A percentile compares a stretch with the other conserved stretches of the same genome.
phyloP scores from a whole-genome alignment of 345 rosid genomes.

The Jatropha curcas region DNA sequence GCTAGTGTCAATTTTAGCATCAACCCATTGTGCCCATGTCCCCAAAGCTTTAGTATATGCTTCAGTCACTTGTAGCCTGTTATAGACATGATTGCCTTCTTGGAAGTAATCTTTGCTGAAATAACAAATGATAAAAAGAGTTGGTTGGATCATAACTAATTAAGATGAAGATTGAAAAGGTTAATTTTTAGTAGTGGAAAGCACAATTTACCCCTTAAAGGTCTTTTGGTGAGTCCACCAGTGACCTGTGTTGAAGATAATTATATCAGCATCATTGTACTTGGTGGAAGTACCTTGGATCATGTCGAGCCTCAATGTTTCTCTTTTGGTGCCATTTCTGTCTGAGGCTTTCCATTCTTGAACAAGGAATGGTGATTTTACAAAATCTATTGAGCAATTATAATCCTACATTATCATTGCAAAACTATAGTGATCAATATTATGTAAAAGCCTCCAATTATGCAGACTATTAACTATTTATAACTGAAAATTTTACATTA shows the following conservation, averaged over 20 bases:
- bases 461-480: too few species aligned
- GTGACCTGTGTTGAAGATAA: constrained; percentile 68
- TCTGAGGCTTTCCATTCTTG: constrained; percentile 49
- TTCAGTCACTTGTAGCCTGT: constrained; percentile 48
- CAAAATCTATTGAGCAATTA: constrained; percentile 54
- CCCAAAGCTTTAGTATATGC: constrained; percentile 62
- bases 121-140: not conserved
- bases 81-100: constrained; percentile 59
- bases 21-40: constrained; percentile 85
- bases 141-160: not conserved
- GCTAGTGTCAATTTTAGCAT: constrained; percentile 51
- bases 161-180: not conserved
- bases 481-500: too few species aligned
- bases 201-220: constrained; percentile 35
- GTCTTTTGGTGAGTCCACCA: constrained; percentile 79
- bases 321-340: constrained; percentile 32
- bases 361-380: constrained; percentile 59
- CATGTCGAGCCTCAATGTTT: constrained; percentile 54
- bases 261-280: constrained; percentile 53
- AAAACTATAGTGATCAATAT: not conserved
- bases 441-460: too few species aligned
- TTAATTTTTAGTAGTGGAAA: not conserved
- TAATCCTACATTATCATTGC: constrained; percentile 37
- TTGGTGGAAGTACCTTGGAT: constrained; percentile 38
- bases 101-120: constrained; percentile 63